Percentiles rank a stretch among this genome's conserved stretches.
phyloP scores from a whole-genome alignment of 2,329 filamentous ascomycete genomes.

The Eutypella sp. region DNA sequence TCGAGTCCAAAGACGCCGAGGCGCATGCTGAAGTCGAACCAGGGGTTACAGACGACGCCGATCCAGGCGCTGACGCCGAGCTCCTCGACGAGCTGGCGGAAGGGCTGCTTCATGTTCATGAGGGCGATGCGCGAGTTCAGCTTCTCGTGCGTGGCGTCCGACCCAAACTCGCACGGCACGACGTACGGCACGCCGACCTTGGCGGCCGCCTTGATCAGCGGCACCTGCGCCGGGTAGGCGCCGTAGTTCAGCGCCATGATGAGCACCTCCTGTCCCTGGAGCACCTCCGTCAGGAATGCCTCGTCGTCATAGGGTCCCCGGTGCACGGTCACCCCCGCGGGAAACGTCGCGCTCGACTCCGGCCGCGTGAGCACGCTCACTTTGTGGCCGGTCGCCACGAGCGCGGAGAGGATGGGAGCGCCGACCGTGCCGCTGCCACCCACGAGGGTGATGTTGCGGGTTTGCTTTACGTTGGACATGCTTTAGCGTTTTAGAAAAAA shows the following conservation, averaged over 20 bases:
- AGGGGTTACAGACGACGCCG: conserved; percentile 27
- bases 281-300: conserved; percentile 19
- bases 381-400: conserved; percentile 22
- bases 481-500: too few relatives aligned
- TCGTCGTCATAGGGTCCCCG: conserved; percentile 18
- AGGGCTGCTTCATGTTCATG: conserved; percentile 20
- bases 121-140: conserved; percentile 17
- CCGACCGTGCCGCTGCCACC: conserved; percentile 26
- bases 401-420: conserved; percentile 21
- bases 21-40: conserved; percentile 27
- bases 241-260: conserved; percentile 22
- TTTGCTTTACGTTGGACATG: conserved; percentile 13
- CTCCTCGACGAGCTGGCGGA: conserved; percentile 23
- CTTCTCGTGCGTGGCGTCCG: conserved; percentile 19
- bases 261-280: conserved; percentile 30
- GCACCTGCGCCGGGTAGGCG: conserved; percentile 18
- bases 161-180: conserved; percentile 28
- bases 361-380: conserved; percentile 28
- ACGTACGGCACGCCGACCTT: conserved; percentile 25
- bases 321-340: conserved; percentile 11
- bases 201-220: conserved; percentile 28
- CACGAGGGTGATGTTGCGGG: conserved; percentile 14
- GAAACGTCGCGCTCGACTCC: conserved; percentile 17
- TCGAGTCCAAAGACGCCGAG: conserved; percentile 28
- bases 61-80: conserved; percentile 28